Conservation (phyloP, 768 basidiomycete species). For the Termitomyces titanicus region DNA sequence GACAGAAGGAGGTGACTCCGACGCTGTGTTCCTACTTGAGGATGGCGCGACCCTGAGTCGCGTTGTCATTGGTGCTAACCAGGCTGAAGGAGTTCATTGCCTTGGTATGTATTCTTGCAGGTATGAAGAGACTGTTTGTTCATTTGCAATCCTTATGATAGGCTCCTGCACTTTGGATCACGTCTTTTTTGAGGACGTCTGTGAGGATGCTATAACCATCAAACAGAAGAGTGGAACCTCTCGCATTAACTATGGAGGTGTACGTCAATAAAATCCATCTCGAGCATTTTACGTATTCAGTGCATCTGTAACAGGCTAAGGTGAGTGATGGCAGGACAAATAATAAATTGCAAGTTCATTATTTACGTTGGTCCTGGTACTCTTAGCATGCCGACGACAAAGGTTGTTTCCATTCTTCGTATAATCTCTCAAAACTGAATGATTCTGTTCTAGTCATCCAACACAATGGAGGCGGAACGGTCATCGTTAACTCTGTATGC, state of each 20-base stretch:
- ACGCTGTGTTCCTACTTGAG: constrained; percentile 37
- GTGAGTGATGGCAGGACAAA: constrained; percentile 3
- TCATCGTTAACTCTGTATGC: constrained; percentile 34
- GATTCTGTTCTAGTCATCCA: constrained; percentile 23
- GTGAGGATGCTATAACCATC: constrained; percentile 28
- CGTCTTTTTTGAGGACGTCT: constrained; percentile 23
- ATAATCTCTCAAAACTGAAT: not conserved
- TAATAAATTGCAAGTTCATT: not conserved
- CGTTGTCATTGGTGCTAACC: constrained; percentile 38
- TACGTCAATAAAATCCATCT: constrained; percentile 15
- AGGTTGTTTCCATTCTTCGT: constrained; percentile 8
- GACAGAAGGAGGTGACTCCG: constrained; percentile 34
- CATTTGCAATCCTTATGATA: not conserved
- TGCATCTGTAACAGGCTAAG: constrained; percentile 22
- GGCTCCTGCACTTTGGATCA: constrained; percentile 21
- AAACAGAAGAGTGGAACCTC: constrained; percentile 35
- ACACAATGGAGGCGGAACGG: constrained; percentile 34
- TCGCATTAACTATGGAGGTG: constrained; percentile 34
- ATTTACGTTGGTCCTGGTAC: not conserved
- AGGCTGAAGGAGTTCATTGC: constrained; percentile 39
- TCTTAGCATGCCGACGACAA: constrained; percentile 30
- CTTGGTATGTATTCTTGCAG: constrained; percentile 20
- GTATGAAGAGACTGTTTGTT: constrained; percentile 14
- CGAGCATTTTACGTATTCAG: not conserved
- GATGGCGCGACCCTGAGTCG: constrained; percentile 37